Base-by-base conservation (phyloP, 148 eudicot genomes). In the Persicaria tinctoria region DNA sequence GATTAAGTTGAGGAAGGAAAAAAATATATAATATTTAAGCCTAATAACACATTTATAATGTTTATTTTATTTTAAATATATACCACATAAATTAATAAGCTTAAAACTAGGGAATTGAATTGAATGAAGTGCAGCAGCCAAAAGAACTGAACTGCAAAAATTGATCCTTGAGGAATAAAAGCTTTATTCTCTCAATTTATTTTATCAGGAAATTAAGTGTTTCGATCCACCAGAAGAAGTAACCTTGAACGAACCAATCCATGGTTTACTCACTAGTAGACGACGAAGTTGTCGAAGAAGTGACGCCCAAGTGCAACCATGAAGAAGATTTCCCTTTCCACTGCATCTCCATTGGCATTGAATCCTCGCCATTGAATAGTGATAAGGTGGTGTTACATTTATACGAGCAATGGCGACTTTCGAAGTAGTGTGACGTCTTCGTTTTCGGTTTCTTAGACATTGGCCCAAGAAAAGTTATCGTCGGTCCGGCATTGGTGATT, bases 371-470 rank as follows among this genome's bases (percentile, higher is more conserved):
- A 20, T 57, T 57, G 63, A 57, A 57, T 57, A 57, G 63, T 57
- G 63, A 57, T 57, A 57, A 57, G 63, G 63, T 57, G 9, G 63
- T 57, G 32, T 57, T 18, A 27, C 63, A 8, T 57, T 57, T 57
- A 57, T 57, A 57, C 1, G 63, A 57, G 63, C 63, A 57, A 57
- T 57, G 63, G 12, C 10, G 63, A 57, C 63, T 57, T 57, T 57
- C 11, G 18, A 57, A 57, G 63, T 1, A 57, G 17, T 20, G 6
- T 57, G 63, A 57, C 3, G 53, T 8, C 2, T 32, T 32, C 3
- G 38, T 6, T 18, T 57, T 57, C 38, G 27, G 8, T 17, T 18
- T 57, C 63, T 57, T 18, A 6, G 63, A 6, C 63, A 20, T 57
- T 57, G 63, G 32, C 20, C 63, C 63, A 17, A 57, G 63, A 57